Percentiles rank a stretch among this genome's conserved stretches.
Evolutionary conservation across 2,329 filamentous ascomycete species (phyloP).

Genomic region (Phialophora verrucosa): DNA sequence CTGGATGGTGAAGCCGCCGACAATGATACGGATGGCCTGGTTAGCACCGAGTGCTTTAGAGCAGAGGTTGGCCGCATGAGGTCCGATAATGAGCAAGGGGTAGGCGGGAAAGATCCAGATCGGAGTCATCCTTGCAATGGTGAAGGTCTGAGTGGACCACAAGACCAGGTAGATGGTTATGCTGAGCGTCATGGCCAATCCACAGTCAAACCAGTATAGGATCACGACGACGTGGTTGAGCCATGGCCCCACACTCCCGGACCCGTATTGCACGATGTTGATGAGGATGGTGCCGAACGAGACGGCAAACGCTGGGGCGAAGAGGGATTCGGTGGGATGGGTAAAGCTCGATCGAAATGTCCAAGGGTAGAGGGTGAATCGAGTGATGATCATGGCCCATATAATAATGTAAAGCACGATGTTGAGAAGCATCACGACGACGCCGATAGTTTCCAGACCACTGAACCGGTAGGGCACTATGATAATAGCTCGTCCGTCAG

Average conservation of each 20-base stretch:
- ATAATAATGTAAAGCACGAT: conserved; percentile 68
- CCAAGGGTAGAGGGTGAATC: conserved; percentile 72
- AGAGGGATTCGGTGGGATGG: conserved; percentile 78
- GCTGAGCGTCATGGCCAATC: conserved; percentile 69
- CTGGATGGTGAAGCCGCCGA: conserved; percentile 66
- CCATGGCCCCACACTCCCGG: conserved; percentile 67
- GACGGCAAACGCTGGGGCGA: conserved; percentile 71
- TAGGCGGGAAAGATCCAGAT: conserved; percentile 90
- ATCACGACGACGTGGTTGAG: conserved; percentile 65
- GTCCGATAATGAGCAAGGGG: conserved; percentile 75
- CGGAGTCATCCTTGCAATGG: conserved; percentile 83
- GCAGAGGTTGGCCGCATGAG: conserved; percentile 68
- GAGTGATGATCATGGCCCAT: conserved; percentile 65
- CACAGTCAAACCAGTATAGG: conserved; percentile 76
- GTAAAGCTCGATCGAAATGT: conserved; percentile 74
- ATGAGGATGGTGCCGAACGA: conserved; percentile 78
- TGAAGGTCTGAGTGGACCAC: conserved; percentile 69
- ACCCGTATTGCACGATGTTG: conserved; percentile 78
- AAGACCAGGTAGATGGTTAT: conserved; percentile 75
- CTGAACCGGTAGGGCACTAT: conserved; percentile 59
- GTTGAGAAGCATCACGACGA: conserved; percentile 68
- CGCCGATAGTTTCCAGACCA: conserved; percentile 65
- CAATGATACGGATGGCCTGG: conserved; percentile 60
- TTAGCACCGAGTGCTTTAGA: conserved; percentile 50
- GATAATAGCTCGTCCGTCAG: not conserved